A percentile compares a stretch with the other conserved stretches of the same genome.
These are phyloP conservation scores for Panicum hallii DNA, from an alignment of 202 grass and related monocot species.

Conservation along the genomic window DNA sequence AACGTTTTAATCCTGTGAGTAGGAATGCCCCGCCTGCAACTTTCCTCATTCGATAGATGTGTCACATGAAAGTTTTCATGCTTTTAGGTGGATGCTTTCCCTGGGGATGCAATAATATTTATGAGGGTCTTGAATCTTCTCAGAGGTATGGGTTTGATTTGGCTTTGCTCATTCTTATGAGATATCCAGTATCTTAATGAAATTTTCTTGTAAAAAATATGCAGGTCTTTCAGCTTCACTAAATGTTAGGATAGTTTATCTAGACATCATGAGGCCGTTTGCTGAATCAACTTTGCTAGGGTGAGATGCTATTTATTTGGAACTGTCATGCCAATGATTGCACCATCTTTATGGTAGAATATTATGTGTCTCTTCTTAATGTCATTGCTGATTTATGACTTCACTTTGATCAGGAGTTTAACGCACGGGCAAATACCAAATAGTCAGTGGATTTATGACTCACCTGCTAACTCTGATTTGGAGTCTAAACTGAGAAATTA, in stretches of 20 bases:
- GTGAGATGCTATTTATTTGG: constrained; percentile 58
- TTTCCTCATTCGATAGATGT: constrained; percentile 31
- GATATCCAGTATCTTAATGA: constrained; percentile 19
- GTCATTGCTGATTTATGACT: constrained; percentile 33
- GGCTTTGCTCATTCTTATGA: constrained; percentile 25
- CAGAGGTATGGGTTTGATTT: constrained; percentile 72
- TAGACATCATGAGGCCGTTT: constrained; percentile 99
- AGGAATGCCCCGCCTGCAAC: background rate
- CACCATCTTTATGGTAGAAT: constrained; percentile 17
- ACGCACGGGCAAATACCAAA: constrained; percentile 42
- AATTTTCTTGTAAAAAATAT: constrained; percentile 27
- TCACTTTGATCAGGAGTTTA: constrained; percentile 62
- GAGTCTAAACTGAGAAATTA: constrained; percentile 81
- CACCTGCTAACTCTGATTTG: constrained; percentile 81
- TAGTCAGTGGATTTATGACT: constrained; percentile 84
- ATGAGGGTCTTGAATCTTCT: constrained; percentile 96
- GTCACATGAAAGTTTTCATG: constrained; percentile 35
- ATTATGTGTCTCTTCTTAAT: constrained; percentile 25
- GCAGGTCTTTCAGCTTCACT: constrained; percentile 93
- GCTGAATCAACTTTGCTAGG: constrained; percentile 89
- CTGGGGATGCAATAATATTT: constrained; percentile 98
- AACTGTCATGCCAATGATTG: constrained; percentile 17
- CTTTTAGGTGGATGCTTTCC: constrained; percentile 92
- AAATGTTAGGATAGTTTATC: constrained; percentile 89
- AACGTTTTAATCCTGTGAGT: constrained; percentile 94